These are phyloP conservation scores for Selaginella tamariscina DNA, from an alignment of 75 land plant genomes.

Conservation along the genomic window DNA sequence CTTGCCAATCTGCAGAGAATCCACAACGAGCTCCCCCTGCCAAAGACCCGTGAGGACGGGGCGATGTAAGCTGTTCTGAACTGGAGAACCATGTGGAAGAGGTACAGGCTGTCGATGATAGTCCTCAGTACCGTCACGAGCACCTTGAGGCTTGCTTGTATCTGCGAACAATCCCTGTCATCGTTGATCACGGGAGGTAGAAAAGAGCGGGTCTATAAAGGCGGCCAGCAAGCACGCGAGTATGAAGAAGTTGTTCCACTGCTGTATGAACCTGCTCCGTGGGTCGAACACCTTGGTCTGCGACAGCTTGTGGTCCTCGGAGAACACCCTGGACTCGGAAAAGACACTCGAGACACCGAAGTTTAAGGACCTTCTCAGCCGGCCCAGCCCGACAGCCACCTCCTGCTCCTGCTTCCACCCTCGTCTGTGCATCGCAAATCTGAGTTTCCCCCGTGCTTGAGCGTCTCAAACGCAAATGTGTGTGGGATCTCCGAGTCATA, in stretches of 20 bases:
- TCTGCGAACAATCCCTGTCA: not conserved
- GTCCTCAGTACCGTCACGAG: conserved; percentile 1
- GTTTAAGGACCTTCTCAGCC: not conserved
- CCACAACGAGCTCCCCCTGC: conserved; percentile 12
- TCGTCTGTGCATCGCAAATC: too few species aligned
- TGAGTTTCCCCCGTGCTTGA: too few species aligned
- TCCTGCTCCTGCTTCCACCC: too few species aligned
- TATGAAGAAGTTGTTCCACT: conserved; percentile 11
- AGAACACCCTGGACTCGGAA: conserved; percentile 13
- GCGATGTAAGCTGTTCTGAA: conserved; percentile 6
- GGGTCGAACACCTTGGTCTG: conserved; percentile 1
- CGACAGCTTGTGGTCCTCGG: conserved; percentile 7
- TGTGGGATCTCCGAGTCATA: too few species aligned
- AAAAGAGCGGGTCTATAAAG: conserved; percentile 4
- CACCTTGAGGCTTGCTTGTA: not conserved
- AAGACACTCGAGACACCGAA: too few species aligned
- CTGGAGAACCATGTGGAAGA: conserved; percentile 10
- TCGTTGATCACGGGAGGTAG: conserved; percentile 5
- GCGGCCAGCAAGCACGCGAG: not conserved
- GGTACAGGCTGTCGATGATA: not conserved
- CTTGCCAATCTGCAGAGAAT: not conserved
- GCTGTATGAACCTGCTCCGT: not conserved
- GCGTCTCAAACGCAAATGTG: too few species aligned
- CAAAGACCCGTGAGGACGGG: conserved; percentile 10
- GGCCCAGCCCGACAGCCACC: not conserved